Evolutionary conservation across 441 rosid genomes (phyloP).

Genomic region (Jatropha multifida): DNA sequence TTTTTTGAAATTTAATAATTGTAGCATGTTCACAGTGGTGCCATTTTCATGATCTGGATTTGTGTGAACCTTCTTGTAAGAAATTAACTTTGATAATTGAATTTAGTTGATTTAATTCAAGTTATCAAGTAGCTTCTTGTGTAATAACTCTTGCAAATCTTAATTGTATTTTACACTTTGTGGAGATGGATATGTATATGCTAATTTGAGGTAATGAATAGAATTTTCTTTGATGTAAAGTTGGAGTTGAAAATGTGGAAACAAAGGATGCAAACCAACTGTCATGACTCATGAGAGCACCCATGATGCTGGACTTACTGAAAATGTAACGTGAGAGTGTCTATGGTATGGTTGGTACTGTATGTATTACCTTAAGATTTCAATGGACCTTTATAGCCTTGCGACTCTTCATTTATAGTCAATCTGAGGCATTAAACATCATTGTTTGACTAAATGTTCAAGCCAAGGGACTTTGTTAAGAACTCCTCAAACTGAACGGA

Average conservation of each 20-base stretch:
- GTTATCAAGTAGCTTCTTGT: no score
- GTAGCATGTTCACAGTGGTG: neutral
- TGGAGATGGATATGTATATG: neutral
- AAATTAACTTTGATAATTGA: neutral
- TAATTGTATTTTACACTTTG: neutral
- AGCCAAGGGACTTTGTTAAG: constrained; percentile 1
- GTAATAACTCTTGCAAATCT: no score
- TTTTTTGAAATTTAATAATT: neutral
- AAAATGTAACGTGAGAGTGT: neutral
- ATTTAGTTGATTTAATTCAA: no score
- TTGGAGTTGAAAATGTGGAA: neutral
- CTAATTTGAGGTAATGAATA: neutral
- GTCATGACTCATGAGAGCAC: no score
- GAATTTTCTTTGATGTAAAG: neutral
- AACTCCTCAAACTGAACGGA: neutral
- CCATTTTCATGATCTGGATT: neutral
- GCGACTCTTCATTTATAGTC: neutral
- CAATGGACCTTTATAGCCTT: neutral
- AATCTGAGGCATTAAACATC: neutral
- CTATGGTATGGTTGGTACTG: neutral
- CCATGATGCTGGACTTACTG: neutral
- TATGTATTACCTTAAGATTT: neutral
- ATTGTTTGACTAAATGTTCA: neutral
- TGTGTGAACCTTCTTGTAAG: neutral
- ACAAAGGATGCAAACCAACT: neutral